Conservation (phyloP, 306 rosid species). For the Adenanthera pavonina region DNA sequence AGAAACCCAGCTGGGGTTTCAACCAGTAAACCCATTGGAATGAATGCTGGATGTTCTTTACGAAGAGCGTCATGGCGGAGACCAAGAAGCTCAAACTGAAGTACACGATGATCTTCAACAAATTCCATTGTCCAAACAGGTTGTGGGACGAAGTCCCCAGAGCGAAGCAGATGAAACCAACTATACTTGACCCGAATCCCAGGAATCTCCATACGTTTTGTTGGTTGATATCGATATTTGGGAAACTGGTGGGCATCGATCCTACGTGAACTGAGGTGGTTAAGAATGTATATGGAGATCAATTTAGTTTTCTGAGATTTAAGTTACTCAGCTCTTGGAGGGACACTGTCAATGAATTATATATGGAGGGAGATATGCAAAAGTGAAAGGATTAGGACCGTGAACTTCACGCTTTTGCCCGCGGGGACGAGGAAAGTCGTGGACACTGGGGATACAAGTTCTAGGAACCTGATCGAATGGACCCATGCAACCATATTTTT, state of each 20-base stretch:
- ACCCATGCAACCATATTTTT: too few species aligned
- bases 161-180: conserved; percentile 6
- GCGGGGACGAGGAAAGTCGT: too few species aligned
- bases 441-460: too few species aligned
- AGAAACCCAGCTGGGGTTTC: background rate
- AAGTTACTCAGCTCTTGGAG: too few species aligned
- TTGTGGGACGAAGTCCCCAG: background rate
- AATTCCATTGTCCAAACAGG: conserved; percentile 10
- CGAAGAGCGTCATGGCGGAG: background rate
- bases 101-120: conserved; percentile 18
- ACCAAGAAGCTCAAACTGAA: background rate
- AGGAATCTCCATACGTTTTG: background rate
- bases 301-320: too few species aligned
- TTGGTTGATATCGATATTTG: background rate
- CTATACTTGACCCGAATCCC: conserved; percentile 19
- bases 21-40: background rate
- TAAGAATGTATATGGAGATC: too few species aligned
- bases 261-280: background rate
- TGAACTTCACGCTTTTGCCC: too few species aligned
- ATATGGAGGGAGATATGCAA: too few species aligned
- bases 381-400: too few species aligned
- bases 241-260: background rate
- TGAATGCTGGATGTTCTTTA: background rate
- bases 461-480: too few species aligned
- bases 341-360: too few species aligned